A percentile compares a stretch with the other conserved stretches of the same genome.
phyloP scores from a whole-genome alignment of 495 filamentous ascomycete genomes.

The Symbiotaphrina buchneri region DNA sequence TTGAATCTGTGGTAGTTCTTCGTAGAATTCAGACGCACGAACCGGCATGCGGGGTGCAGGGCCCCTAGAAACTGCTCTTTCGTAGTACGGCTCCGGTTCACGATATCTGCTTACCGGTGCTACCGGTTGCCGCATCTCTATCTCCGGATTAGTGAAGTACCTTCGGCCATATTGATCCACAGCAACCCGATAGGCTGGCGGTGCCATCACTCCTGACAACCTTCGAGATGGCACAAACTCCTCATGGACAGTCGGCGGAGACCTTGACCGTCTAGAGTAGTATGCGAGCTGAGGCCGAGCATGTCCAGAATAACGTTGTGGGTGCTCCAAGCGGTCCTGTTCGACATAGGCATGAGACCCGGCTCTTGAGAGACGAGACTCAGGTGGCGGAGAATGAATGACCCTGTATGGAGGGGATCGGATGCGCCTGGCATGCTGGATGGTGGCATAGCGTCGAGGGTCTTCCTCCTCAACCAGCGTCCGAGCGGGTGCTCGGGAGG shows the following conservation, averaged over 20 bases:
- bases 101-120: slow-evolving; percentile 15
- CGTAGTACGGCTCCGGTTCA: slow-evolving; percentile 23
- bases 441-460: slow-evolving; percentile 34
- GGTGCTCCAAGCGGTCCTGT: slow-evolving; percentile 19
- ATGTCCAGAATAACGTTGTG: slow-evolving; percentile 34
- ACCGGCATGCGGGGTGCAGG: slow-evolving; percentile 19
- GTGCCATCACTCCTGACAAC: slow-evolving; percentile 27
- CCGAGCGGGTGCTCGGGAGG: slow-evolving; percentile 17
- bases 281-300: slow-evolving; percentile 17
- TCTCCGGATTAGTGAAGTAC: slow-evolving; percentile 36
- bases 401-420: slow-evolving; percentile 10
- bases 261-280: slow-evolving; percentile 23
- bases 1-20: slow-evolving; percentile 23
- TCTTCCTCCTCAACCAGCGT: slow-evolving; percentile 29
- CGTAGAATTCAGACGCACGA: slow-evolving; percentile 19
- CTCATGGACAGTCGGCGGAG: slow-evolving; percentile 29
- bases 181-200: slow-evolving; percentile 27
- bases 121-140: slow-evolving; percentile 20
- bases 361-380: slow-evolving; percentile 26
- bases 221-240: slow-evolving; percentile 15
- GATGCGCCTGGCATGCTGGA: slow-evolving; percentile 17
- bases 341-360: slow-evolving; percentile 39
- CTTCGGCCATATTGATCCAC: slow-evolving; percentile 50
- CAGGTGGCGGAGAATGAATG: slow-evolving; percentile 17
- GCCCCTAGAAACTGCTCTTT: slow-evolving; percentile 19